Conservation (phyloP, 495 filamentous ascomycete species). For the Lophium mytilinum region DNA sequence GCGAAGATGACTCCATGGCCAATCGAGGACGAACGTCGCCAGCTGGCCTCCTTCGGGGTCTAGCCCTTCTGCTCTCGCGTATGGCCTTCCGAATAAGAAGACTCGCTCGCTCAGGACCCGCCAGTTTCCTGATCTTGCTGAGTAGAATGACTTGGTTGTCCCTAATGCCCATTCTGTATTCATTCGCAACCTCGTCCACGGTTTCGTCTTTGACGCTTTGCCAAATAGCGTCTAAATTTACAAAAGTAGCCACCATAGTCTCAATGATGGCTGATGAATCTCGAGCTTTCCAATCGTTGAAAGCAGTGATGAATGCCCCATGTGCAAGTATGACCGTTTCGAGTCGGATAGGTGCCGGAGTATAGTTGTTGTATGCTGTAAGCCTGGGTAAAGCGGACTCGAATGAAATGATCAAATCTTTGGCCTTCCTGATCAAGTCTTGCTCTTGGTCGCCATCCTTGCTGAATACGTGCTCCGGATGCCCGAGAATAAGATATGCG, state of each 20-base stretch:
- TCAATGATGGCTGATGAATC: conserved; percentile 85
- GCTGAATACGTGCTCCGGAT: conserved; percentile 80
- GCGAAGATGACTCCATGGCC: conserved; percentile 28
- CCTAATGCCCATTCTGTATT: conserved; percentile 86
- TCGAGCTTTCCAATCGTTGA: conserved; percentile 89
- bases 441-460: conserved; percentile 79
- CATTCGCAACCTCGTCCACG: conserved; percentile 73
- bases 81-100: conserved; percentile 75
- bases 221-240: conserved; percentile 92
- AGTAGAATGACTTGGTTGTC: conserved; percentile 88
- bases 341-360: conserved; percentile 35
- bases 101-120: conserved; percentile 73
- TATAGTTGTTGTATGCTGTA: conserved; percentile 28
- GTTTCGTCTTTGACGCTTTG: conserved; percentile 89
- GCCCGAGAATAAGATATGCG: conserved; percentile 85
- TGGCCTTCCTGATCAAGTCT: conserved; percentile 81
- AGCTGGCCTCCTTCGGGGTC: conserved; percentile 58
- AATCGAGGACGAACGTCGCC: conserved; percentile 61
- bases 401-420: conserved; percentile 74
- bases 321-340: conserved; percentile 62
- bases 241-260: conserved; percentile 92
- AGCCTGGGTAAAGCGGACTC: conserved; percentile 61
- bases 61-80: conserved; percentile 64
- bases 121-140: conserved; percentile 80
- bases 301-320: conserved; percentile 78